phyloP scores from a whole-genome alignment of 1,284 basidiomycete genomes.

The Ustilago crameri region DNA sequence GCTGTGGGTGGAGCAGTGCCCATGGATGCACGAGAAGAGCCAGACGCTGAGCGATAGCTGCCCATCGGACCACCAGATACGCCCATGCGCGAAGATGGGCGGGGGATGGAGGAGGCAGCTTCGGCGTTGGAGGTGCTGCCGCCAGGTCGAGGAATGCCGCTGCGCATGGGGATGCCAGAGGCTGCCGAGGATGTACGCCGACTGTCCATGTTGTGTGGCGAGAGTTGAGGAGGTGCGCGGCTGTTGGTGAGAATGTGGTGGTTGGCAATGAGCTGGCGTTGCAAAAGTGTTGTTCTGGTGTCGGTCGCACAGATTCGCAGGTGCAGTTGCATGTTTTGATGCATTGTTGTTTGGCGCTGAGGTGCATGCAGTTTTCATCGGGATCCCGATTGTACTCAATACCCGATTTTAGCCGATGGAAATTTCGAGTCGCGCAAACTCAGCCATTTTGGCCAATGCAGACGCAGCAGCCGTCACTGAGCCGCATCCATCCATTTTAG shows the following conservation, averaged over 20 bases:
- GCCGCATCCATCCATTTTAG: slow-evolving; percentile 2
- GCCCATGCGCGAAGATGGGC: slow-evolving; percentile 33
- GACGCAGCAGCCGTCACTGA: not conserved
- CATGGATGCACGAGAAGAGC: slow-evolving; percentile 18
- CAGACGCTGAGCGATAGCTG: slow-evolving; percentile 22
- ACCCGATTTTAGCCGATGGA: slow-evolving; percentile 2
- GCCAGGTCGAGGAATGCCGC: slow-evolving; percentile 43
- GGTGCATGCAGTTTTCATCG: slow-evolving; percentile 2
- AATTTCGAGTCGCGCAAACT: slow-evolving; percentile 1
- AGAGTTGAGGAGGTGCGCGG: not conserved
- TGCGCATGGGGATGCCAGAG: slow-evolving; percentile 43
- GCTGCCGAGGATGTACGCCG: slow-evolving; percentile 28
- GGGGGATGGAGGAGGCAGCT: slow-evolving; percentile 19
- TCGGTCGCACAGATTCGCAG: too few relatives aligned
- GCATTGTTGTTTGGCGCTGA: slow-evolving; percentile 3
- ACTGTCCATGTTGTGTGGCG: slow-evolving; percentile 17
- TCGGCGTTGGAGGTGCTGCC: slow-evolving; percentile 6
- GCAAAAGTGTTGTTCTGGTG: slow-evolving; percentile 6
- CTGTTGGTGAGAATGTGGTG: not conserved
- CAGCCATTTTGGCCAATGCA: not conserved
- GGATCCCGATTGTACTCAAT: not conserved
- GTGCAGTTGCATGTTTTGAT: slow-evolving; percentile 11
- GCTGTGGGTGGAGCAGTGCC: slow-evolving; percentile 5
- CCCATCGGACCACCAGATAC: slow-evolving; percentile 35
- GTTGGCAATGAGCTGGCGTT: not conserved